These are phyloP conservation scores for Camellia oleifera DNA, from an alignment of 179 eudicot genomes.

Conservation along the genomic window DNA sequence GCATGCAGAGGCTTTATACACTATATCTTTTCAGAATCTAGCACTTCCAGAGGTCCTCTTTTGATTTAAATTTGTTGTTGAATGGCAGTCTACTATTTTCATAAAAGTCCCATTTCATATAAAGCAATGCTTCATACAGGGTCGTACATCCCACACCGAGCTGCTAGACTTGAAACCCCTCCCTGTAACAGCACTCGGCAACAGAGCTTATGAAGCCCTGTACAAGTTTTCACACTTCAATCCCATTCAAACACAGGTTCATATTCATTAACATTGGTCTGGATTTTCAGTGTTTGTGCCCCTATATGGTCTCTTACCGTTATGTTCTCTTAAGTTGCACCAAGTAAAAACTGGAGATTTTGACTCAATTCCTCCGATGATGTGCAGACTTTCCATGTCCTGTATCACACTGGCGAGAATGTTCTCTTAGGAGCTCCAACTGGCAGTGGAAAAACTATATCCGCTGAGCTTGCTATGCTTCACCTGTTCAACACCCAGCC, in stretches of 20 bases:
- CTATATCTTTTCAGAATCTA: conserved; percentile 86
- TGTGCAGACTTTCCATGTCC: conserved; percentile 79
- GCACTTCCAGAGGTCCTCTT: conserved; percentile 86
- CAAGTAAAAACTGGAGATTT: neutral
- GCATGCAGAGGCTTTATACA: conserved; percentile 87
- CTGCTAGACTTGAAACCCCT: conserved; percentile 96
- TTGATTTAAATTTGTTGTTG: neutral
- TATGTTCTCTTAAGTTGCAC: neutral
- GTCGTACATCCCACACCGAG: conserved; percentile 85
- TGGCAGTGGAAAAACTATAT: conserved; percentile 99
- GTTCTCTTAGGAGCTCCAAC: conserved; percentile 98
- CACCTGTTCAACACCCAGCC: conserved; percentile 90
- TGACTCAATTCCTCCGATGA: conserved; percentile 12
- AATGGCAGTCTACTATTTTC: neutral
- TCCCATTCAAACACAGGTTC: conserved; percentile 98
- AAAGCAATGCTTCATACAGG: conserved; percentile 44
- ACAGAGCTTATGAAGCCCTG: conserved; percentile 69
- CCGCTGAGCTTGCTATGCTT: conserved; percentile 99
- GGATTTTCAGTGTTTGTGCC: neutral
- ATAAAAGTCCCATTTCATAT: conserved; percentile 12
- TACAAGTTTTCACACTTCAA: conserved; percentile 94
- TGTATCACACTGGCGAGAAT: conserved; percentile 89
- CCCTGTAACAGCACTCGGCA: conserved; percentile 83
- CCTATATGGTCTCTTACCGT: neutral
- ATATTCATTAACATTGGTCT: conserved; percentile 10